These are phyloP conservation scores for Amanita fuliginea DNA, from an alignment of 768 basidiomycete species.

Conservation along the genomic window DNA sequence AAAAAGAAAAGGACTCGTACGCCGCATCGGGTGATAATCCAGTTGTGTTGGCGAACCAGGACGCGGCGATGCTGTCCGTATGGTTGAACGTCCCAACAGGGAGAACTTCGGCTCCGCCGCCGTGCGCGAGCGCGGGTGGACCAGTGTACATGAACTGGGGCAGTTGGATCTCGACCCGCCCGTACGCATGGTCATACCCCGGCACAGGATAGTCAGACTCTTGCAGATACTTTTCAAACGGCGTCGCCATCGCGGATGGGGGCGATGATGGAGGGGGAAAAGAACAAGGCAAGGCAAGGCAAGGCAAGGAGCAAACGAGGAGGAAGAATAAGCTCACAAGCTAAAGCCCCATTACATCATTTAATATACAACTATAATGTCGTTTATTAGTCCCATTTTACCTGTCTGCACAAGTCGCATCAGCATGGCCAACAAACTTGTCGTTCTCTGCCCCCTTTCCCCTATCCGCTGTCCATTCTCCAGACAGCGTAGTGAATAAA, in stretches of 20 bases:
- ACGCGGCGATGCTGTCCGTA: slow-evolving; percentile 18
- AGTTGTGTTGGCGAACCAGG: slow-evolving; percentile 39
- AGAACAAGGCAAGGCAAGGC: background rate
- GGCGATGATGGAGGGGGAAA: background rate
- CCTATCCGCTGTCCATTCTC: slow-evolving; percentile 52
- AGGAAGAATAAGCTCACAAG: slow-evolving; percentile 6
- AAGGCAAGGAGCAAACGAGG: slow-evolving; percentile 7
- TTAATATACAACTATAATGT: slow-evolving; percentile 2
- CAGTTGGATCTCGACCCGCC: slow-evolving; percentile 38
- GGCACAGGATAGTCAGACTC: slow-evolving; percentile 11
- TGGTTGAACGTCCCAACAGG: slow-evolving; percentile 28
- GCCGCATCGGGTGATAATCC: slow-evolving; percentile 20
- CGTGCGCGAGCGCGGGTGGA: slow-evolving; percentile 51
- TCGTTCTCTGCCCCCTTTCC: slow-evolving; percentile 74
- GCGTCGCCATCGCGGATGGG: slow-evolving; percentile 8
- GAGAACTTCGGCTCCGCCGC: slow-evolving; percentile 69
- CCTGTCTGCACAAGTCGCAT: background rate
- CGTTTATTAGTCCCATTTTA: slow-evolving; percentile 5
- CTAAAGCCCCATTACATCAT: slow-evolving; percentile 6
- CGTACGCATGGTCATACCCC: background rate
- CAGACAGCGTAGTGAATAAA: slow-evolving; percentile 71
- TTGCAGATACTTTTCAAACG: slow-evolving; percentile 29
- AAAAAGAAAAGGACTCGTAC: slow-evolving; percentile 9
- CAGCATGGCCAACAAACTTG: slow-evolving; percentile 10
- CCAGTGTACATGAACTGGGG: slow-evolving; percentile 53